Percentiles rank a stretch among this genome's conserved stretches.
phyloP scores from a whole-genome alignment of 2,329 filamentous ascomycete species.

The Bipolaris zeicola region DNA sequence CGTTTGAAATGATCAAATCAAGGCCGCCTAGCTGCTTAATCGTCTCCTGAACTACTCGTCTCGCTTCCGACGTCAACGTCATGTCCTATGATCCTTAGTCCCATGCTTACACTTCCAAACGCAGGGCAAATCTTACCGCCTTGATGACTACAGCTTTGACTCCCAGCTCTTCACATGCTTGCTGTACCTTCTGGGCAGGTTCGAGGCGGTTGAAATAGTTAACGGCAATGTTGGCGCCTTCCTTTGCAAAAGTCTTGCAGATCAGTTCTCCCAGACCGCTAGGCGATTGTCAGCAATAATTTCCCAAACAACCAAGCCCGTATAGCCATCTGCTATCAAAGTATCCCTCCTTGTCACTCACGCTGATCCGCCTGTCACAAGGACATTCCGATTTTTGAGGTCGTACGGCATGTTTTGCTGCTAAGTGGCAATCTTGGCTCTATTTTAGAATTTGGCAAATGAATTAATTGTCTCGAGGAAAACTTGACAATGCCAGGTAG shows the following conservation, averaged over 20 bases:
- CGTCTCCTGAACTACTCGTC: conserved; percentile 63
- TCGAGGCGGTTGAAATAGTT: conserved; percentile 71
- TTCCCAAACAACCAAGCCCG: background rate
- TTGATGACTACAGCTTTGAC: conserved; percentile 63
- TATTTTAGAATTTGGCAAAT: background rate
- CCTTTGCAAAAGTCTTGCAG: conserved; percentile 68
- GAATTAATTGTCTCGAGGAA: background rate
- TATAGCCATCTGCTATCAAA: background rate
- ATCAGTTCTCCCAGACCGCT: conserved; percentile 75
- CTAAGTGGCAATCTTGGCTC: background rate
- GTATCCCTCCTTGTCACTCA: conserved; percentile 41
- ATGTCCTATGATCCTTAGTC: conserved; percentile 60
- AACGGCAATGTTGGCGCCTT: conserved; percentile 72
- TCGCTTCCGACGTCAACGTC: conserved; percentile 63
- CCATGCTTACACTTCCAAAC: too few relatives aligned
- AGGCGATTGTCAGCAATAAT: background rate
- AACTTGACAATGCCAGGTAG: background rate
- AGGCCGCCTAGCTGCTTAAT: conserved; percentile 68
- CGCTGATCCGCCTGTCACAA: conserved; percentile 69
- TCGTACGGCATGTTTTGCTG: conserved; percentile 62
- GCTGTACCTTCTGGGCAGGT: conserved; percentile 64
- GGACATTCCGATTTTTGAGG: conserved; percentile 65
- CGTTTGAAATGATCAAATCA: conserved; percentile 80
- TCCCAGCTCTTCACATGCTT: conserved; percentile 59
- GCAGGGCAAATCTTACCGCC: conserved; percentile 56